A percentile compares a stretch with the other conserved stretches of the same genome.
Conservation (phyloP, 176 grass and related monocot genomes). For the Guadua angustifolia region DNA sequence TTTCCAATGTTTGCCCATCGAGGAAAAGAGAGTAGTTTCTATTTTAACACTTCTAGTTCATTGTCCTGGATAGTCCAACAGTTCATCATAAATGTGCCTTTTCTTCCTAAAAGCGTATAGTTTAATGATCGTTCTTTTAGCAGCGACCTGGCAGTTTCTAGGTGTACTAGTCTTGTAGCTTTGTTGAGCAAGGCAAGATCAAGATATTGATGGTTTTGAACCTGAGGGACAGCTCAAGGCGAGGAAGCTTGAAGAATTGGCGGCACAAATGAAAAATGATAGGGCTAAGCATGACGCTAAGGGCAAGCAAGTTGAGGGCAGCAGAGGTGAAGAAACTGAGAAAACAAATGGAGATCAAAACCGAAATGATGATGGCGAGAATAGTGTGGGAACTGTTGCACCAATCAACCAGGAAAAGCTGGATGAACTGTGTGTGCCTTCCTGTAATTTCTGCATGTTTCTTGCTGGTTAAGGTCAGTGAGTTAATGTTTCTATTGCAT, state of each 20-base stretch:
- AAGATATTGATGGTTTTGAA: constrained; percentile 29
- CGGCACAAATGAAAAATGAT: constrained; percentile 66
- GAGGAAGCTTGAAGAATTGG: constrained; percentile 93
- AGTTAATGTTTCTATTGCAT: constrained; percentile 50
- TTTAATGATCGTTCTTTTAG: neutral
- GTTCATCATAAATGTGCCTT: neutral
- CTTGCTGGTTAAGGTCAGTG: constrained; percentile 18
- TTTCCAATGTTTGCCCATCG: too few species aligned
- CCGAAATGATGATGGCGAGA: constrained; percentile 31
- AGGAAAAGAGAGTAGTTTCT: neutral
- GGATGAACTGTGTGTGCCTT: constrained; percentile 79
- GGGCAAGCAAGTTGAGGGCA: constrained; percentile 55
- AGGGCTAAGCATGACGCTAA: constrained; percentile 63
- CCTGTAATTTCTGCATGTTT: constrained; percentile 30
- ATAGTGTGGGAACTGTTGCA: constrained; percentile 29
- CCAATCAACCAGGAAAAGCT: constrained; percentile 61
- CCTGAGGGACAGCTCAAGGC: constrained; percentile 70
- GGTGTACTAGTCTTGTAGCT: neutral
- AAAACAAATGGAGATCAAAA: constrained; percentile 34
- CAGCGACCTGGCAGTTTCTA: neutral
- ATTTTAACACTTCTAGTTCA: neutral
- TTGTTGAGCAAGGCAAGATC: constrained; percentile 10
- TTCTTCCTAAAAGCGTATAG: neutral
- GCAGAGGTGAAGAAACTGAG: constrained; percentile 25
- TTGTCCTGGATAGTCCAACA: neutral